Evolutionary conservation across 2,329 filamentous ascomycete species (phyloP), one percentile per base, ranked within the genome.

Genomic region (Neurospora sp.): DNA sequence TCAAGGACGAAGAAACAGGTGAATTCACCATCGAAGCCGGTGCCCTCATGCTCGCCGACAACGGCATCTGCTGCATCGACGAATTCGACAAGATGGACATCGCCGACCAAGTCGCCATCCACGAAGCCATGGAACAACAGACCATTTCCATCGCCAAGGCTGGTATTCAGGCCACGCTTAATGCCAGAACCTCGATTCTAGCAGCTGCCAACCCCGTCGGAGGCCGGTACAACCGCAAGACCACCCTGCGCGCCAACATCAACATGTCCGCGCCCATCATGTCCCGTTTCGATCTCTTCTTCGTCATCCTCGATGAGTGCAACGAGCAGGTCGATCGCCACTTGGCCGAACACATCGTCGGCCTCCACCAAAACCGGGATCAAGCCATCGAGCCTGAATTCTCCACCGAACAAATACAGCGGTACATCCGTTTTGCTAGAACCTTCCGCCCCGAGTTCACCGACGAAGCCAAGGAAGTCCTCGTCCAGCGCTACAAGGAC

Each of bases 1-100:
- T 98, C 72, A 99, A 98, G 80, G 96, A 99, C 77, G 94, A 98
- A 78, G 96, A 99, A 82, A 99, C 96, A 23, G 96, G 96, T 74
- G 96, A 99, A 78, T 97, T 97, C 79, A 99, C 96, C 15, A 99
- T 99, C 75, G 96, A 99, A 82, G 96, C 96, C 7, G 96, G 96
- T 82, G 96, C 96, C 13, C 88, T 99, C 70, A 98, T 99, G 96
- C 84, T 99, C 72, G 96, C 96, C 28, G 91, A 98, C 77, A 97
- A 97, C 75, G 96, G 96, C 69, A 96, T 98, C 76, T 99, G 96
- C 80, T 94, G 93, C 71, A 99, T 99, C 78, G 96, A 99, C 78
- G 96, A 99, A 79, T 99, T 99, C 76, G 96, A 99, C 87, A 99
- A 99, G 84, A 99, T 99, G 96, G 96, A 99, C 77, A 92, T 99